Percentiles rank a stretch among this genome's conserved stretches.
These are phyloP conservation scores for Boletus sp. DNA, from an alignment of 768 basidiomycete species.

Conservation along the genomic window DNA sequence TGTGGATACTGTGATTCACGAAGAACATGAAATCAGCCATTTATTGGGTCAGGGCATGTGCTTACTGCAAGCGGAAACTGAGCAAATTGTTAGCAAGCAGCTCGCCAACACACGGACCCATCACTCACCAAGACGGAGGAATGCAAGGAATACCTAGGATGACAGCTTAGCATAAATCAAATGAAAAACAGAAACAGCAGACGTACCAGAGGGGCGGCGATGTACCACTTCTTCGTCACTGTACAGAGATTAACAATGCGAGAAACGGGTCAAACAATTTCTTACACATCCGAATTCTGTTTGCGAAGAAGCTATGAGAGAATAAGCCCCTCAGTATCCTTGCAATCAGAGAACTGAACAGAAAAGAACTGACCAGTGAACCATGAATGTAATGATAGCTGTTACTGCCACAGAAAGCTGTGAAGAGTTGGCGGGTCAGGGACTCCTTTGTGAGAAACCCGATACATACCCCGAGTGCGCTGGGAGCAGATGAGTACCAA, in stretches of 20 bases:
- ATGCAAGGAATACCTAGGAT: conserved; percentile 28
- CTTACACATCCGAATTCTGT: conserved; percentile 34
- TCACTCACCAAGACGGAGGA: conserved; percentile 32
- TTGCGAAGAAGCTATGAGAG: conserved; percentile 29
- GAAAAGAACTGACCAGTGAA: conserved; percentile 26
- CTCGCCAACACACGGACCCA: not conserved
- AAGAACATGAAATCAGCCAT: not conserved
- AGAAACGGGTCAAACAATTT: not conserved
- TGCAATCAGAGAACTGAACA: not conserved
- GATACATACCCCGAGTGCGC: conserved; percentile 28
- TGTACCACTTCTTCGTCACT: conserved; percentile 34
- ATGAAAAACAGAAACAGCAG: not conserved
- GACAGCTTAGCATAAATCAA: not conserved
- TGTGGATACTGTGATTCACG: conserved; percentile 25
- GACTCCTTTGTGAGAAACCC: not conserved
- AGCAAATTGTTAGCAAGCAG: conserved; percentile 3
- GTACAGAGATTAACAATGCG: conserved; percentile 2
- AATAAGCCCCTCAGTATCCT: not conserved
- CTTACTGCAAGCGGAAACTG: conserved; percentile 33
- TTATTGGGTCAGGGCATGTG: not conserved
- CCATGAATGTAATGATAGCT: conserved; percentile 31
- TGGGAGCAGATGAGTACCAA: not conserved
- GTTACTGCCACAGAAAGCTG: conserved; percentile 34
- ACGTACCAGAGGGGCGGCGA: conserved; percentile 30
- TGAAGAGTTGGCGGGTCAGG: not conserved